A percentile compares a stretch with the other conserved stretches of the same genome.
Evolutionary conservation across 176 grass and related monocot species (phyloP).

Genomic region (Elaeis guineensis): DNA sequence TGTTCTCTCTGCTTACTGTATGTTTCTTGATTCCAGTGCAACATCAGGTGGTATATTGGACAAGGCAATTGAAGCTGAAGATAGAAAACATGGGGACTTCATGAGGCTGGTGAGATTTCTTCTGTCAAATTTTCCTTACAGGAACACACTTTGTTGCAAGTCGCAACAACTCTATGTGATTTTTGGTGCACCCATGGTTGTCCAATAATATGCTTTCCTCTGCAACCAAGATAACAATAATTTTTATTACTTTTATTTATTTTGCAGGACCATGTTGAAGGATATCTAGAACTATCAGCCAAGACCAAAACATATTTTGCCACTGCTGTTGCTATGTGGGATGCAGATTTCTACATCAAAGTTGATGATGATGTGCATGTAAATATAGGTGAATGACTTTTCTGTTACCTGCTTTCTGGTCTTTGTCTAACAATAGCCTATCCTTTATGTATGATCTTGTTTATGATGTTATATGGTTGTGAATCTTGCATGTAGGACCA

Average conservation of each 20-base stretch:
- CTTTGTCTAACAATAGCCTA: too few relatives aligned
- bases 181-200: neutral
- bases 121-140: too few relatives aligned
- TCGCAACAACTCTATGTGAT: neutral
- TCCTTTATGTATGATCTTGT: too few relatives aligned
- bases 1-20: neutral
- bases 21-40: neutral
- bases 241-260: too few relatives aligned
- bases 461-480: too few relatives aligned
- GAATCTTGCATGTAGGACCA: too few relatives aligned
- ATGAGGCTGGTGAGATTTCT: slow-evolving; percentile 3
- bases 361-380: slow-evolving; percentile 14
- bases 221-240: neutral
- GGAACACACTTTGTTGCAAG: too few relatives aligned
- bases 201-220: neutral
- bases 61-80: slow-evolving; percentile 9
- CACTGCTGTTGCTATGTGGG: neutral
- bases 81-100: slow-evolving; percentile 6
- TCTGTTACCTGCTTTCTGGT: neutral
- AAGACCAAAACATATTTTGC: slow-evolving; percentile 9
- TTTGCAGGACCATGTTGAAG: slow-evolving; percentile 12
- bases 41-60: slow-evolving; percentile 11
- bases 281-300: slow-evolving; percentile 11
- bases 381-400: slow-evolving; percentile 2
- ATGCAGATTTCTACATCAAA: slow-evolving; percentile 10